Percentiles rank a stretch among this genome's conserved stretches.
Evolutionary conservation across 306 rosid species (phyloP).

Genomic region (Lagenaria siceraria): DNA sequence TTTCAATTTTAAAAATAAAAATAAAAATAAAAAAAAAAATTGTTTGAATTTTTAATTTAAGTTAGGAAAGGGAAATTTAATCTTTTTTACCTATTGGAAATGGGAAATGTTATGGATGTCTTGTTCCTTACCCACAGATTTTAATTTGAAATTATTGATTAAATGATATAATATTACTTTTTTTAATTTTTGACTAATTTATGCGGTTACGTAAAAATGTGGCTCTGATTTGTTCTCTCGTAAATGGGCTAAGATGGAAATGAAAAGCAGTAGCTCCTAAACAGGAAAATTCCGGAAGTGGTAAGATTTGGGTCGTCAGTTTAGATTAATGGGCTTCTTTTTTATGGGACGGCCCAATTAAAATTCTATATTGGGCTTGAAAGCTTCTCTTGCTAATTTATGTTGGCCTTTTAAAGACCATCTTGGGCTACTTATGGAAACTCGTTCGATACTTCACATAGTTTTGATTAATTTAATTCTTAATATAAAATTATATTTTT

Average conservation of each 20-base stretch:
- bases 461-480: not conserved
- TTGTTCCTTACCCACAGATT: not conserved
- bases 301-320: not conserved
- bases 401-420: not conserved
- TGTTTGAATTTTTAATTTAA: not conserved
- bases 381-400: not conserved
- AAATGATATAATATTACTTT: not conserved
- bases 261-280: not conserved
- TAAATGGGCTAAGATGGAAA: not conserved
- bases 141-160: not conserved
- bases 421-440: not conserved
- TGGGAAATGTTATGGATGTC: not conserved
- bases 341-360: not conserved
- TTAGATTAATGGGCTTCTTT: not conserved
- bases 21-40: too few relatives aligned
- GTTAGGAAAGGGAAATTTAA: not conserved
- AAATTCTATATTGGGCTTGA: not conserved
- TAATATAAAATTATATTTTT: not conserved
- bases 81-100: not conserved
- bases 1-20: too few relatives aligned
- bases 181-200: not conserved
- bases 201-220: not conserved
- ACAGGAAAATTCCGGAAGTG: not conserved
- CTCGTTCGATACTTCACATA: too few relatives aligned
- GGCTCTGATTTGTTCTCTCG: not conserved